phyloP scores from a whole-genome alignment of 805 yeast genomes.

The Saccharomyces mikatae region DNA sequence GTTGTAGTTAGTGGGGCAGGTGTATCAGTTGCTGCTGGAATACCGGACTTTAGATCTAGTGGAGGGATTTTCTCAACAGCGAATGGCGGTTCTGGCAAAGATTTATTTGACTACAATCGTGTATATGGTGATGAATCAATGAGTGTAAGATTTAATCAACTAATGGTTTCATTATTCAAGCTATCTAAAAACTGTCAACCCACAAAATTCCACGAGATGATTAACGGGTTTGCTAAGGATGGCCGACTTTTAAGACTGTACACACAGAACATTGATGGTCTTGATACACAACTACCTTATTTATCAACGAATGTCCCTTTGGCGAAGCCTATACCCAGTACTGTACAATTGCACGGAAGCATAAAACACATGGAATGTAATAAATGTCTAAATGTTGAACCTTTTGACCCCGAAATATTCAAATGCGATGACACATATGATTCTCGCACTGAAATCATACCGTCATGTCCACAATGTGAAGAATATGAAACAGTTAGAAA shows the following conservation, averaged over 20 bases:
- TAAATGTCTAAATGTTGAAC: slow-evolving; percentile 56
- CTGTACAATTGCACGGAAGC: slow-evolving; percentile 82
- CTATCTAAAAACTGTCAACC: slow-evolving; percentile 53
- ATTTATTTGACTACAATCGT: slow-evolving; percentile 63
- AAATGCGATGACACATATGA: slow-evolving; percentile 26
- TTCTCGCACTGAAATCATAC: slow-evolving; percentile 22
- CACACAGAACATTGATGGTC: slow-evolving; percentile 81
- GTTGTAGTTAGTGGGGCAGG: slow-evolving; percentile 85
- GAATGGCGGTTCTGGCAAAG: slow-evolving; percentile 45
- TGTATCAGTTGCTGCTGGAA: slow-evolving; percentile 82
- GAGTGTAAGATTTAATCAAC: slow-evolving; percentile 59
- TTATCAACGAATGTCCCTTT: slow-evolving; percentile 46
- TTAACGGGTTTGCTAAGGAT: slow-evolving; percentile 51
- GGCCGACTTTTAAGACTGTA: slow-evolving; percentile 65
- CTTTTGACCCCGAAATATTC: slow-evolving; percentile 47
- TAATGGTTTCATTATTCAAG: slow-evolving; percentile 55
- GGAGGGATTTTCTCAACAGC: slow-evolving; percentile 63
- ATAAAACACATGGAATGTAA: slow-evolving; percentile 66
- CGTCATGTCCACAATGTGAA: slow-evolving; percentile 59
- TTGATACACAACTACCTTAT: slow-evolving; percentile 52
- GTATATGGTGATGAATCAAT: slow-evolving; percentile 60
- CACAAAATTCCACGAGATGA: slow-evolving; percentile 63
- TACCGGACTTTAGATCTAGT: slow-evolving; percentile 79
- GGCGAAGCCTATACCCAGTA: slow-evolving; percentile 41
- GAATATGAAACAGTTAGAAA: slow-evolving; percentile 49